Evolutionary conservation across 2,329 filamentous ascomycete genomes (phyloP).

Genomic region (Diplodia seriata): DNA sequence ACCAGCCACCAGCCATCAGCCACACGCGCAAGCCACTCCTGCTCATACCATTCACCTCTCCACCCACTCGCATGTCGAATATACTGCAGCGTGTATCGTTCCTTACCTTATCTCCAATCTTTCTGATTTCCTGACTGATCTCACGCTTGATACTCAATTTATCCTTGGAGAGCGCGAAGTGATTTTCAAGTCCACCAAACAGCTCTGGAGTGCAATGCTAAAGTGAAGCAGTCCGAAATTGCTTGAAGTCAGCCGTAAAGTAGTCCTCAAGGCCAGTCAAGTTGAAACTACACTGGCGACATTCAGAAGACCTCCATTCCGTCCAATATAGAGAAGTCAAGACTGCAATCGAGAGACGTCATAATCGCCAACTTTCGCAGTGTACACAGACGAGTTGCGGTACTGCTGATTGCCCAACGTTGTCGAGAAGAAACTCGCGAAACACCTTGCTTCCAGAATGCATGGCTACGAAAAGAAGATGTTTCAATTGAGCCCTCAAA

Average conservation of each 20-base stretch:
- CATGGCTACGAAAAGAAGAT: not conserved
- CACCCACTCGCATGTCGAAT: not conserved
- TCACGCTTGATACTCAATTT: not conserved
- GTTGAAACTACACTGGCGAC: too few species aligned
- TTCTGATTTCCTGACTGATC: not conserved
- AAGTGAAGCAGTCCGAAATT: too few species aligned
- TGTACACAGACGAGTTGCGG: not conserved
- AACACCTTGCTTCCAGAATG: not conserved
- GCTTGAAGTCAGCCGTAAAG: too few species aligned
- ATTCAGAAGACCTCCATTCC: too few species aligned
- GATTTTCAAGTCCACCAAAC: not conserved
- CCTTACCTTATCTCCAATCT: not conserved
- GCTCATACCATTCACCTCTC: not conserved
- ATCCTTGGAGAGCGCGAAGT: not conserved
- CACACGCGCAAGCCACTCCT: constrained; percentile 17
- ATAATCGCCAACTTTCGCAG: not conserved
- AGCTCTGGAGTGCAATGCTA: not conserved
- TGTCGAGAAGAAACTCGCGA: not conserved
- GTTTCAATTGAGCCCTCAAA: not conserved
- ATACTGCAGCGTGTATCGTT: not conserved
- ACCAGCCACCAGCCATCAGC: not conserved
- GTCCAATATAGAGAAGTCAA: too few species aligned
- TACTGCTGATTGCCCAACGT: not conserved
- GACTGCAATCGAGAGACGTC: too few species aligned
- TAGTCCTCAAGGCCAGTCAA: too few species aligned